phyloP scores from a whole-genome alignment of 1,284 basidiomycete genomes.

The Fomitopsis schrenkii region DNA sequence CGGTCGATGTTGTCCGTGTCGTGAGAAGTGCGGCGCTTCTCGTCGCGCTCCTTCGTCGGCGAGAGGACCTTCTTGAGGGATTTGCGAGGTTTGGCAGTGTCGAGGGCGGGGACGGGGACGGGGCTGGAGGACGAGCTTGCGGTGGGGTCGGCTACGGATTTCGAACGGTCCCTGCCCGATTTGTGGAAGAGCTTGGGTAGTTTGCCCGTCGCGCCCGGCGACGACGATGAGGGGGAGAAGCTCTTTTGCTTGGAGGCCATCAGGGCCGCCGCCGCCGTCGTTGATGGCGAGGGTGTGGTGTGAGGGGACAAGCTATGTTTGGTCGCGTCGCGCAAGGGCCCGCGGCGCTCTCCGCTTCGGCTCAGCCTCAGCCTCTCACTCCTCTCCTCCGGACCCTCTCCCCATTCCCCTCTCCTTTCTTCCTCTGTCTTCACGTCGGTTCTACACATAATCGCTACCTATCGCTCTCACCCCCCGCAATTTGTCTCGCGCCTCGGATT shows the following conservation, averaged over 20 bases:
- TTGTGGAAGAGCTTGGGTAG: slow-evolving; percentile 67
- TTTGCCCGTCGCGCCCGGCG: slow-evolving; percentile 41
- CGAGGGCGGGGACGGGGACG: slow-evolving; percentile 9
- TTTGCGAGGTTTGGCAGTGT: slow-evolving; percentile 21
- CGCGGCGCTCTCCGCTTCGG: slow-evolving; percentile 1
- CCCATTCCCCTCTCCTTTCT: background rate
- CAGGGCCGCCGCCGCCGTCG: slow-evolving; percentile 22
- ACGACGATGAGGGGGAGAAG: slow-evolving; percentile 28
- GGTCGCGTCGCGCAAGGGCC: slow-evolving; percentile 1
- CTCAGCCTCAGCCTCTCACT: background rate
- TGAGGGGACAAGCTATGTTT: slow-evolving; percentile 1
- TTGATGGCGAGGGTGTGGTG: slow-evolving; percentile 14
- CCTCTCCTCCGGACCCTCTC: background rate
- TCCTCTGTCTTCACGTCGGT: background rate
- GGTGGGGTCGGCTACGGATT: slow-evolving; percentile 46
- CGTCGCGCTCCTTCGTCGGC: slow-evolving; percentile 21
- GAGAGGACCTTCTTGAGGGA: slow-evolving; percentile 22
- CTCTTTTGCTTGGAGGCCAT: slow-evolving; percentile 27
- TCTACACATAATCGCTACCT: background rate
- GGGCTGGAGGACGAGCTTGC: slow-evolving; percentile 30
- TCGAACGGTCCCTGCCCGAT: slow-evolving; percentile 53
- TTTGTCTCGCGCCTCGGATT: background rate
- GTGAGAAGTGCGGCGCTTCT: slow-evolving; percentile 26
- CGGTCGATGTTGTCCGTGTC: slow-evolving; percentile 27
- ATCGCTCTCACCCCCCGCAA: background rate